A percentile compares a stretch with the other conserved stretches of the same genome.
These are phyloP conservation scores for Annona squamosa DNA, from an alignment of 164 flowering plant genomes.

Conservation along the genomic window DNA sequence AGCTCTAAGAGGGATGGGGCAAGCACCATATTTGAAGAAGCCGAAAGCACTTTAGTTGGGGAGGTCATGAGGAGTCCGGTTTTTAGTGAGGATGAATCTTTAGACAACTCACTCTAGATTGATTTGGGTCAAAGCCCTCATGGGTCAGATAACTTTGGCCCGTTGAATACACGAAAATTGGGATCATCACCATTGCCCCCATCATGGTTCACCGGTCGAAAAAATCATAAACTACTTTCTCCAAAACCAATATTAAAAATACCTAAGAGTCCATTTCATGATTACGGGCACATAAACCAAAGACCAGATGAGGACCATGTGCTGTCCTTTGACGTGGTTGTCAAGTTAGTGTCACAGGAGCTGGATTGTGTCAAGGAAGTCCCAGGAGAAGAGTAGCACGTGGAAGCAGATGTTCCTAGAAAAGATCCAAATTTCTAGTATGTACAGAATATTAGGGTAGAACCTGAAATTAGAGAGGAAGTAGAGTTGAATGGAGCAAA, in stretches of 20 bases:
- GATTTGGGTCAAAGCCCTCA: constrained; percentile 64
- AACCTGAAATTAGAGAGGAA: constrained; percentile 17
- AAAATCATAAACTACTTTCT: constrained; percentile 28
- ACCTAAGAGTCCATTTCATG: constrained; percentile 36
- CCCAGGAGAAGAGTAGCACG: constrained; percentile 40
- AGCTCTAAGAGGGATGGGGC: no score
- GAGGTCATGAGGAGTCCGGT: no score
- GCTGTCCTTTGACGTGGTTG: constrained; percentile 55
- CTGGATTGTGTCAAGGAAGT: constrained; percentile 34
- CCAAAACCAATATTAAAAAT: constrained; percentile 29
- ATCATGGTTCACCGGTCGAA: constrained; percentile 40
- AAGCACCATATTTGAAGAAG: no score
- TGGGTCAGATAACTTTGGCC: constrained; percentile 35
- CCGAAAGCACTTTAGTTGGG: no score
- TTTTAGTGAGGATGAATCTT: no score
- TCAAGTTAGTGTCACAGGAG: constrained; percentile 42
- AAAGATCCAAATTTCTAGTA: constrained; percentile 15
- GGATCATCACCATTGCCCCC: constrained; percentile 51
- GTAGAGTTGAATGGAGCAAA: no score
- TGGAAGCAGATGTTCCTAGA: constrained; percentile 16
- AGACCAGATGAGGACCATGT: constrained; percentile 27
- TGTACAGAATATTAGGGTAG: constrained; percentile 33
- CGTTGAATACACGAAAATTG: constrained; percentile 23
- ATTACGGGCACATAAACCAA: constrained; percentile 20
- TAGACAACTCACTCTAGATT: constrained; percentile 55